These are phyloP conservation scores for Ascochyta koolunga DNA, from an alignment of 2,329 filamentous ascomycete species.

Conservation along the genomic window DNA sequence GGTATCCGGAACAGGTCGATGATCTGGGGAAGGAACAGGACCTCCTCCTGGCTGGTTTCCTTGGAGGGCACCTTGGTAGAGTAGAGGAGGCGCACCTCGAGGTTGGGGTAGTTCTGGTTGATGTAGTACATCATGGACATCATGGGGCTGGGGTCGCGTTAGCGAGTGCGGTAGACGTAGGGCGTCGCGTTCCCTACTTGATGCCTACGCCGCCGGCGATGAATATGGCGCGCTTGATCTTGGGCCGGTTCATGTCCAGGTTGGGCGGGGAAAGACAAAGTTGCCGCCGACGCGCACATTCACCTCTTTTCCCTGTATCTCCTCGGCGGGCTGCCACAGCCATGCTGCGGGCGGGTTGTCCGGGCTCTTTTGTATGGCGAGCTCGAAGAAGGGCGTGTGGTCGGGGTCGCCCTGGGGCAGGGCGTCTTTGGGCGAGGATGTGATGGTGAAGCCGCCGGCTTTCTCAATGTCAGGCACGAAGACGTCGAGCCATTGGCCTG, in stretches of 20 bases:
- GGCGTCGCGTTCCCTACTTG: conserved; percentile 59
- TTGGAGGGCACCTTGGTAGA: conserved; percentile 55
- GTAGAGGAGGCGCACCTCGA: conserved; percentile 67
- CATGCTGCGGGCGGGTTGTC: conserved; percentile 76
- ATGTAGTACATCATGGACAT: conserved; percentile 74
- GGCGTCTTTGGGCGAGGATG: conserved; percentile 70
- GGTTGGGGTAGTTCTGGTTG: conserved; percentile 50
- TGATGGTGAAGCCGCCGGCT: conserved; percentile 88
- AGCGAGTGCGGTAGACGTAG: conserved; percentile 11
- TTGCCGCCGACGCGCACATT: conserved; percentile 77
- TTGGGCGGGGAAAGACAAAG: conserved; percentile 76
- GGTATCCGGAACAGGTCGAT: conserved; percentile 40
- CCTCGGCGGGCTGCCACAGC: conserved; percentile 66
- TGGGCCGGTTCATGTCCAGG: conserved; percentile 43
- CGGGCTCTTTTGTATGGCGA: conserved; percentile 76
- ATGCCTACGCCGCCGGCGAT: conserved; percentile 83
- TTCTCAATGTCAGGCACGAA: conserved; percentile 71
- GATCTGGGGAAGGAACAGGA: conserved; percentile 46
- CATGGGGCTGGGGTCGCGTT: conserved; percentile 61
- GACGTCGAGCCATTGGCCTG: conserved; percentile 89
- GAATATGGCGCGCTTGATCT: conserved; percentile 69
- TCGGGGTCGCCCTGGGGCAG: conserved; percentile 31
- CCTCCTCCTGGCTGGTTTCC: conserved; percentile 35
- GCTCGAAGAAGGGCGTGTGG: conserved; percentile 66
- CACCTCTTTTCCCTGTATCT: conserved; percentile 66